A percentile compares a stretch with the other conserved stretches of the same genome.
These are phyloP conservation scores for Acer yangbiense DNA, from an alignment of 345 rosid species.

Conservation along the genomic window DNA sequence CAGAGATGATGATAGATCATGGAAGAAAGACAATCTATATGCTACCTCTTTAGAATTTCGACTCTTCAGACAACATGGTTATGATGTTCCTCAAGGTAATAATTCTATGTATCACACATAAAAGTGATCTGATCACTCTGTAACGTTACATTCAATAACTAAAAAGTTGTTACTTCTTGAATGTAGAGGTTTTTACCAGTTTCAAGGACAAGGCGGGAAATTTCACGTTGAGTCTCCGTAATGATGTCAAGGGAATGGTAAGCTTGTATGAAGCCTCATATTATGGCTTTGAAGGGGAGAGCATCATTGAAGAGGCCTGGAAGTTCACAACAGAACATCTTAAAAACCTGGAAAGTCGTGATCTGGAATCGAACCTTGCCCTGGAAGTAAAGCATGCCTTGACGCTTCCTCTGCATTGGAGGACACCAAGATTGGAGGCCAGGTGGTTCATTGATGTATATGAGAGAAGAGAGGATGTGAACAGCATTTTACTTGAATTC, in stretches of 20 bases:
- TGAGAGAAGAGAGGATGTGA: slow-evolving; percentile 1
- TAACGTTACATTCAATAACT: too few species aligned
- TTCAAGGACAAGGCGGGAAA: not conserved
- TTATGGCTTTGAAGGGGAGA: slow-evolving; percentile 14
- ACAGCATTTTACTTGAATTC: slow-evolving; percentile 17
- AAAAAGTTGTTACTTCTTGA: not conserved
- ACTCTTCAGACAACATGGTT: too few species aligned
- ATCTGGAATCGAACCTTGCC: not conserved
- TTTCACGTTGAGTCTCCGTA: slow-evolving; percentile 7
- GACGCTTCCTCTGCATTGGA: slow-evolving; percentile 24
- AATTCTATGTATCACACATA: too few species aligned
- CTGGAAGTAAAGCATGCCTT: slow-evolving; percentile 17
- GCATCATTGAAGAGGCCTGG: slow-evolving; percentile 15
- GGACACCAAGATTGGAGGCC: slow-evolving; percentile 12
- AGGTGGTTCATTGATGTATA: slow-evolving; percentile 25
- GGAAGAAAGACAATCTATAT: too few species aligned
- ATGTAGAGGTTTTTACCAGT: slow-evolving; percentile 13
- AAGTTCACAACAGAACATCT: slow-evolving; percentile 9
- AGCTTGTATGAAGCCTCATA: slow-evolving; percentile 25
- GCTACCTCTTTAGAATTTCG: too few species aligned
- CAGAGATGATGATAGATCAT: too few species aligned
- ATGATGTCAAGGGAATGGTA: slow-evolving; percentile 14
- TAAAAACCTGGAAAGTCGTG: not conserved
- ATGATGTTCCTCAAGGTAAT: not conserved
- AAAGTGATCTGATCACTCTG: too few species aligned